phyloP scores from a whole-genome alignment of 208 protist species.

The Crithidia bombi region DNA sequence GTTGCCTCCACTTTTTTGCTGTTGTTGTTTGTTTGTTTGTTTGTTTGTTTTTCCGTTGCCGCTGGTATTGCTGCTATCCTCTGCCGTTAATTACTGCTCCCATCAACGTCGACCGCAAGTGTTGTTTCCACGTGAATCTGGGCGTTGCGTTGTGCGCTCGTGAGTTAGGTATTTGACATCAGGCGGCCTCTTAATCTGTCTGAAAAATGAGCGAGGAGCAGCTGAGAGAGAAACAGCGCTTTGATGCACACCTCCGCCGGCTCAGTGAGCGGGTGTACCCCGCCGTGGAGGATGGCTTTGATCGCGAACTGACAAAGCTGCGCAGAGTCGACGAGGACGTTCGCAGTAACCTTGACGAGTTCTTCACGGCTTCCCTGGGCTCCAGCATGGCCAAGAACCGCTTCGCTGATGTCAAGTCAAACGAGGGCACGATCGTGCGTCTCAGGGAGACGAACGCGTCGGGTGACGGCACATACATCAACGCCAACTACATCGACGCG shows the following conservation, averaged over 20 bases:
- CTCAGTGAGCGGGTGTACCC: slow-evolving; percentile 37
- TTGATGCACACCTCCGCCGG: slow-evolving; percentile 30
- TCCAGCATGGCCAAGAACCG: slow-evolving; percentile 80
- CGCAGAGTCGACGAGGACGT: slow-evolving; percentile 60
- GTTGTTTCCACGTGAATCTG: too few relatives aligned
- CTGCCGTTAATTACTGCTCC: not conserved
- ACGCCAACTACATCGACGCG: slow-evolving; percentile 89
- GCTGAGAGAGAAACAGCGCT: slow-evolving; percentile 40
- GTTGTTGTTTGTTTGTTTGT: not conserved
- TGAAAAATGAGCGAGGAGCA: slow-evolving; percentile 37
- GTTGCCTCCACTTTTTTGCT: not conserved
- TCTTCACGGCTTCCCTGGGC: slow-evolving; percentile 63
- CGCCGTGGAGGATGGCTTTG: slow-evolving; percentile 61
- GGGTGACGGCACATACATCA: slow-evolving; percentile 80
- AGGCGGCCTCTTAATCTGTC: too few relatives aligned
- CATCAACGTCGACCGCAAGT: too few relatives aligned
- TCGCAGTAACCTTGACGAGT: slow-evolving; percentile 74
- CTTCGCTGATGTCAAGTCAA: slow-evolving; percentile 71
- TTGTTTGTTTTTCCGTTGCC: not conserved
- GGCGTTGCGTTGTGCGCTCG: too few relatives aligned
- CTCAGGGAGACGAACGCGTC: slow-evolving; percentile 31
- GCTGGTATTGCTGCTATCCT: too few relatives aligned
- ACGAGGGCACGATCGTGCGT: slow-evolving; percentile 71
- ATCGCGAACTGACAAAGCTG: slow-evolving; percentile 62
- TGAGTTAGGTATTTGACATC: too few relatives aligned